Evolutionary conservation across 495 filamentous ascomycete genomes (phyloP), one percentile per base, ranked within the genome.

Genomic region (Lentithecium fluviatile): DNA sequence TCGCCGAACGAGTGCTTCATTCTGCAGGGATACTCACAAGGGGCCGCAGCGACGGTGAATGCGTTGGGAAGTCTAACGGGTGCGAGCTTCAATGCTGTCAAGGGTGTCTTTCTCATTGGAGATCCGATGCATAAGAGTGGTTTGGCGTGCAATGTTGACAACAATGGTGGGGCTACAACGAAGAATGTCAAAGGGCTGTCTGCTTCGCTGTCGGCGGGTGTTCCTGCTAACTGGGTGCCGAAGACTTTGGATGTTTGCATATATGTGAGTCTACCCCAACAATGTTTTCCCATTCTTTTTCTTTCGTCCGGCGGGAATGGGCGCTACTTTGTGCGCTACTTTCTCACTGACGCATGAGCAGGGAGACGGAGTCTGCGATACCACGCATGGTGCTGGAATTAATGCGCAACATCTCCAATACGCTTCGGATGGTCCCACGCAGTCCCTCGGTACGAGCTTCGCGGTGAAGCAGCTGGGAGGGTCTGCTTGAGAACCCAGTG

Each of bases 1-100:
- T 19, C 47, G 17, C 36, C 60, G 23, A 24, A 26, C 10, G 38
- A n/a, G 11, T 64, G 60, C 56, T 51, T 64, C 60, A 42, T 64
- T 45, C 29, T 64, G 15, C 42, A 64, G 45, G 60, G 60, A 13
- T 64, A 64, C 60, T 64, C 60, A 10, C 60, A 64, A 52, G 60
- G 60, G 23, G 60, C 60, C 10, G 56, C 60, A 10, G 60, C 60
- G 20, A 64, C 60, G 2, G 23, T 45, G 8, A 52, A 60, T 45
- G 60, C 60, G 13, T n/a, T 64, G 42, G 4, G 20, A 2, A 10
- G 52, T 17, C 23, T 64, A 12, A 64, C 56, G 10, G 56, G 60
- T n/a, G 32, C 55, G 8, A 37, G 23, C 37, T 58, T 64, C 56
- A 26, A 64, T 20, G 60, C 60, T 29, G 56, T 64, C 17, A 58